Percentiles rank a stretch among this genome's conserved stretches.
Conservation (phyloP, 805 yeast species). For the Yamadazyma sp. region DNA sequence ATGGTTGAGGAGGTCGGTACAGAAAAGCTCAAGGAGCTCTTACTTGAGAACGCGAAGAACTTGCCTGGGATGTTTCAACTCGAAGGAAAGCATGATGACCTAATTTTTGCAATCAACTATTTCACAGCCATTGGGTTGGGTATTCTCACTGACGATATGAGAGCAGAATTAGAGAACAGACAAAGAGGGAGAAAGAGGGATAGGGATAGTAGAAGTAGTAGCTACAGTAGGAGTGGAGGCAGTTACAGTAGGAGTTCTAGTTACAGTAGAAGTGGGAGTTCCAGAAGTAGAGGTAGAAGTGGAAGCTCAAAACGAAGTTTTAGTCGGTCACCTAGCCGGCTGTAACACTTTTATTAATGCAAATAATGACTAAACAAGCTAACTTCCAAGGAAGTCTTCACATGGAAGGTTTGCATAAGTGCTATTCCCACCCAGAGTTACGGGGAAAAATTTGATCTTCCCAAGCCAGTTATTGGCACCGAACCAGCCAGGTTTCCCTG, state of each 20-base stretch:
- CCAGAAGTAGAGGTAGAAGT: conserved; percentile 21
- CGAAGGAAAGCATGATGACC: conserved; percentile 45
- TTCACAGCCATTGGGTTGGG: conserved; percentile 94
- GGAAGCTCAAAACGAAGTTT: conserved; percentile 6
- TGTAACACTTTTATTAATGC: too few relatives aligned
- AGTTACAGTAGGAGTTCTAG: conserved; percentile 14
- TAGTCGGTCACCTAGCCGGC: conserved; percentile 5
- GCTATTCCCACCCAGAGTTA: too few relatives aligned
- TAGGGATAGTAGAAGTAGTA: conserved; percentile 18
- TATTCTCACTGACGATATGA: conserved; percentile 76
- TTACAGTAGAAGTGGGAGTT: conserved; percentile 16
- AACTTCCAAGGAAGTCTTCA: too few relatives aligned
- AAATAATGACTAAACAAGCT: too few relatives aligned
- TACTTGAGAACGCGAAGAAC: conserved; percentile 52
- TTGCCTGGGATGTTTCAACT: conserved; percentile 66
- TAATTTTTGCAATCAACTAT: conserved; percentile 80
- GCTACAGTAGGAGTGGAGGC: conserved; percentile 16
- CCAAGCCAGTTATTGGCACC: too few relatives aligned
- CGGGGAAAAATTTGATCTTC: too few relatives aligned
- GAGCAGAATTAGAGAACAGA: conserved; percentile 45
- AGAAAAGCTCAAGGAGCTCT: conserved; percentile 44
- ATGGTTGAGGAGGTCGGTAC: conserved; percentile 76
- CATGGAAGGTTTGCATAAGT: too few relatives aligned
- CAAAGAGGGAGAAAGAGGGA: conserved; percentile 13
- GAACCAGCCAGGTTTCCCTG: too few relatives aligned